These are phyloP conservation scores for Suhomyces kunorum DNA, from an alignment of 1,139 yeast genomes.

Conservation along the genomic window DNA sequence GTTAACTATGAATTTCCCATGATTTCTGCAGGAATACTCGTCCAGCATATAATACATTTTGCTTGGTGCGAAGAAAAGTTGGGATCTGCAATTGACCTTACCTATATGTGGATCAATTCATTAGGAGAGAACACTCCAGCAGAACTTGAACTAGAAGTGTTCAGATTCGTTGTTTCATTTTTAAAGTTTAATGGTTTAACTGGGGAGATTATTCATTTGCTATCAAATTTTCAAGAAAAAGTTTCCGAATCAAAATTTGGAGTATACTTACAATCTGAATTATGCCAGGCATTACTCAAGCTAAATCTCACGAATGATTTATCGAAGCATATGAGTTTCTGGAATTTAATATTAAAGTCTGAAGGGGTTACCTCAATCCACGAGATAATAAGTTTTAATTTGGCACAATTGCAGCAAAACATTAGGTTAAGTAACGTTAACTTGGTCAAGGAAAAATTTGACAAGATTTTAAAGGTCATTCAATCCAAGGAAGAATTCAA, in stretches of 20 bases:
- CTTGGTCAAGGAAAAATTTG: constrained; percentile 26
- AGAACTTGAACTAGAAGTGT: constrained; percentile 31
- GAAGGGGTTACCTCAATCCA: constrained; percentile 12
- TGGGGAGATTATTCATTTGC: constrained; percentile 26
- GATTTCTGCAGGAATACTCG: constrained; percentile 23
- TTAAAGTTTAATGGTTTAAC: constrained; percentile 39
- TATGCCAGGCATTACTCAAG: constrained; percentile 18
- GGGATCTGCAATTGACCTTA: constrained; percentile 14
- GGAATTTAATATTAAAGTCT: constrained; percentile 21
- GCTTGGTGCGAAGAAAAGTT: constrained; percentile 25
- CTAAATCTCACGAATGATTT: constrained; percentile 16
- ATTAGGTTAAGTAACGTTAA: constrained; percentile 18
- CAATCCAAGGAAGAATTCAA: constrained; percentile 32
- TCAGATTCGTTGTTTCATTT: constrained; percentile 33
- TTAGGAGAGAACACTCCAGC: not conserved
- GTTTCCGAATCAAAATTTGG: constrained; percentile 7
- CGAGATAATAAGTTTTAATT: constrained; percentile 21
- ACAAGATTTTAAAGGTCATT: constrained; percentile 27
- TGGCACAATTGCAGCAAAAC: constrained; percentile 33
- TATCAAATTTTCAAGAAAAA: constrained; percentile 12
- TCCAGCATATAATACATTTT: constrained; percentile 23
- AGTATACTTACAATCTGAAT: constrained; percentile 18
- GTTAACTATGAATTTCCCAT: constrained; percentile 8
- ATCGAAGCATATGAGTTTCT: constrained; percentile 17
- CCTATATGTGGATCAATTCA: constrained; percentile 14